Conservation (phyloP, 2,329 filamentous ascomycete genomes). For the Fusarium devonianum region DNA sequence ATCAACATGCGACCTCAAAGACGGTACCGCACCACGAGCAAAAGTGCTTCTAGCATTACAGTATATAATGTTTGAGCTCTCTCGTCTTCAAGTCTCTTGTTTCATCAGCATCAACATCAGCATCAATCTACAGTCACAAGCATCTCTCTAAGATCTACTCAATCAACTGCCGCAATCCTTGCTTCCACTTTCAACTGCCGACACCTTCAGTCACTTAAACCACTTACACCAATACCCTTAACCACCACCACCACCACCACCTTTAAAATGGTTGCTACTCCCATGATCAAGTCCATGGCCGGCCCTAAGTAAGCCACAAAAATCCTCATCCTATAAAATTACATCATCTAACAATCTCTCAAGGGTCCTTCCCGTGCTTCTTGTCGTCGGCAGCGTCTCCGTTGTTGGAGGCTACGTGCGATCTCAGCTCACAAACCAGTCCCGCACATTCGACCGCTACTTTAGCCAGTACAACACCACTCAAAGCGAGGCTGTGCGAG, state of each 20-base stretch:
- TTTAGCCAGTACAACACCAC: conserved; percentile 38
- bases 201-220: conserved; percentile 20
- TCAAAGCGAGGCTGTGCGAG: conserved; percentile 31
- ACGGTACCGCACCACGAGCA: conserved; percentile 12
- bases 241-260: conserved; percentile 1
- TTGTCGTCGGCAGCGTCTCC: conserved; percentile 36
- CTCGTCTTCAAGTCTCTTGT: background rate
- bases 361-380: conserved; percentile 35
- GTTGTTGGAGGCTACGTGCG: conserved; percentile 27
- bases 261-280: conserved; percentile 31
- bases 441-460: conserved; percentile 36
- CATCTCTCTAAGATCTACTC: conserved; percentile 18
- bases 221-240: conserved; percentile 16
- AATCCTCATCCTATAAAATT: background rate
- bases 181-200: conserved; percentile 3
- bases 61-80: conserved; percentile 27
- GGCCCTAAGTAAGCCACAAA: conserved; percentile 28
- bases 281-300: conserved; percentile 31
- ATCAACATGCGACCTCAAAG: conserved; percentile 30
- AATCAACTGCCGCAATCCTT: conserved; percentile 18
- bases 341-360: conserved; percentile 7
- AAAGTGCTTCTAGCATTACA: background rate
- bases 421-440: conserved; percentile 30
- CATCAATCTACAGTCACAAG: conserved; percentile 15
- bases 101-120: conserved; percentile 19